Base-by-base conservation (phyloP, 2,329 filamentous ascomycete species). In the Penicillium aurantiogriseum region DNA sequence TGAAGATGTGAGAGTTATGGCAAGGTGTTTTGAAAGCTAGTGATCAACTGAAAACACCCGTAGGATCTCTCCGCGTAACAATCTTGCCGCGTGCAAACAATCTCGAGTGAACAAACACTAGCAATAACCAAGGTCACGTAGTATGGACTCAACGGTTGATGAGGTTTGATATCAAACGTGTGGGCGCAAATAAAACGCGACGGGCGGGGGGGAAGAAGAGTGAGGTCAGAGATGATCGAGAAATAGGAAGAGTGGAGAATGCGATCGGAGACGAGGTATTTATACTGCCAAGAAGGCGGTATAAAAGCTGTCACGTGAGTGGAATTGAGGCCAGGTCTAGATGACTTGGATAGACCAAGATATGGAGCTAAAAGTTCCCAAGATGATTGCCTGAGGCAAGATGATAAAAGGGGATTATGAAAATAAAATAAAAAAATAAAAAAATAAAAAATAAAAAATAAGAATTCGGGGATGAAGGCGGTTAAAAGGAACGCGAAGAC, bases 251-350 rank as follows among this genome's bases (percentile, higher is more conserved):
- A 71, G 71, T 71, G 69, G 71, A 73, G 71, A 74, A 74, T 74
- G 72, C 71, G 73, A 74, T 67, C 68, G 63, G 66, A 63, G 66
- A 63, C 61, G 63, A 63, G 52, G 67, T 66, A 69, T 77, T 76
- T 77, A 77, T 77, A 75, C 68, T 69, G 75, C 75, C 75, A 77
- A 77, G 74, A 74, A 65, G 60, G 65, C 67, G 63, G 66, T 67
- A 63, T 58, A 21, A 42, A 42, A 27, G 2, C 10, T 35, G 62
- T 77, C 75, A 77, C 75, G 75, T 77, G 75, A 65, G 52, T 49
- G 36, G 15, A 51, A 31, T 36, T 52, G 50, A 33, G 10, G 39
- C 35, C 36, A 23, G 36, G 53, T 44, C 53, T 56, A 56, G 53
- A 56, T 43, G 40, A 42, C 50, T 44, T 36, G 38, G 38, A 39